phyloP scores from a whole-genome alignment of 2,329 filamentous ascomycete species.

The Fusarium sp. region DNA sequence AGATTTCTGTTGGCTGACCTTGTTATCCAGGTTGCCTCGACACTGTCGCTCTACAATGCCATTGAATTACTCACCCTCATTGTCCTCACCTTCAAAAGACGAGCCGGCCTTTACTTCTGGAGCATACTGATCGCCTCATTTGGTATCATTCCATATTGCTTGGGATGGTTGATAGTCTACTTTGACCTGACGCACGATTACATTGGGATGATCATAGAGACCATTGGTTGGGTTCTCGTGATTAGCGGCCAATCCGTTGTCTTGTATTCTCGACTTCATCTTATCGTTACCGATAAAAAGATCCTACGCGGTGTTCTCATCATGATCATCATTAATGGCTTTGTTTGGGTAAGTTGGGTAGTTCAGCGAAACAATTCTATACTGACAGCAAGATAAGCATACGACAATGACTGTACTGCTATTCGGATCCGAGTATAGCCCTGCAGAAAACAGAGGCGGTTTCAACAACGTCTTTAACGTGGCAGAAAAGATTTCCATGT shows the following conservation, averaged over 20 bases:
- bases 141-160: slow-evolving; percentile 53
- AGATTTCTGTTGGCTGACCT: accelerated
- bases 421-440: slow-evolving; percentile 23
- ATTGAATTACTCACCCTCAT: slow-evolving; percentile 52
- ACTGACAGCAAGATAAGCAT: slow-evolving; percentile 50
- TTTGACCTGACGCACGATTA: slow-evolving; percentile 39
- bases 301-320: slow-evolving; percentile 7
- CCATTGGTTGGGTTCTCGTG: slow-evolving; percentile 31
- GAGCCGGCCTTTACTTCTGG: slow-evolving; percentile 56
- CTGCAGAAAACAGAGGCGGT: background rate
- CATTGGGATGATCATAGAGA: slow-evolving; percentile 32
- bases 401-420: slow-evolving; percentile 62
- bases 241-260: slow-evolving; percentile 30
- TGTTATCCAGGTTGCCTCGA: slow-evolving; percentile 13
- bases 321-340: slow-evolving; percentile 27
- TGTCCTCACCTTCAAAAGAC: slow-evolving; percentile 50
- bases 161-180: slow-evolving; percentile 62
- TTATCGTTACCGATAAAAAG: slow-evolving; percentile 2
- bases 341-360: slow-evolving; percentile 55
- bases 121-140: slow-evolving; percentile 53
- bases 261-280: slow-evolving; percentile 30
- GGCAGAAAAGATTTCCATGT: slow-evolving; percentile 36
- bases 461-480: slow-evolving; percentile 50
- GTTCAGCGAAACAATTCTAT: accelerated
- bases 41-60: slow-evolving; percentile 48